Evolutionary conservation across 1,139 yeast genomes (phyloP), one percentile per base, ranked within the genome.

Genomic region (Dujonia santamariae): DNA sequence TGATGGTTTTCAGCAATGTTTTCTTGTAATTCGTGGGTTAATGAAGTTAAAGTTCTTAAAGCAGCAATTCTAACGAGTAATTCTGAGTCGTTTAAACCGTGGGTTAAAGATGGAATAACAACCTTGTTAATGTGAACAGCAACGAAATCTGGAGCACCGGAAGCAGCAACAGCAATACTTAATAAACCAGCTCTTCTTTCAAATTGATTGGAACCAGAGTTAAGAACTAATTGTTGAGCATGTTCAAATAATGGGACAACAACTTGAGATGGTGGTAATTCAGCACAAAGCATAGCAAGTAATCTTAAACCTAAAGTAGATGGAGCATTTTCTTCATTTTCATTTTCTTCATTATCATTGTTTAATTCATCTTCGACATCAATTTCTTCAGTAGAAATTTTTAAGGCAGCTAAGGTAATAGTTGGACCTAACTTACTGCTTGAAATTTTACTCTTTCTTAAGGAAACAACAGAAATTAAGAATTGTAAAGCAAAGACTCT

Each of bases 131-230:
- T 65, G 53, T 87, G 94, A 36, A 83, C 73, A 34, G 90, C 77
- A 50, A 85, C 75, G 61, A 73, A 90, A 56, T 92, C 98, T 44
- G 97, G 97, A 30, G 97, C 92, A 55, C 98, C 98, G 44, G 85
- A 78, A 34, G 86, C 85, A 35, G 94, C 80, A 38, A 81, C 87
- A 48, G 95, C 90, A 44, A 92, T 69, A 28, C 95, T 76, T 51
- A 86, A 69, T 41, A 88, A 72, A 38, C 85, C 94, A 43, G 96
- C 96, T 63, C 96, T 82, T 67, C 95, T 81, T 63, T 85, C 88
- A 45, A 78, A 83, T 41, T 75, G 74, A 55, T 85, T 78, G 17
- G 78, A 45, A 14, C 95, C 82, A 33, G 67, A 59, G 5, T 17
- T 22, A 28, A 58, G 33, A 46, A 85, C 69, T 71, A 84, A 68